phyloP scores from a whole-genome alignment of 2,329 filamentous ascomycete genomes.

The Scorias spongiosa region DNA sequence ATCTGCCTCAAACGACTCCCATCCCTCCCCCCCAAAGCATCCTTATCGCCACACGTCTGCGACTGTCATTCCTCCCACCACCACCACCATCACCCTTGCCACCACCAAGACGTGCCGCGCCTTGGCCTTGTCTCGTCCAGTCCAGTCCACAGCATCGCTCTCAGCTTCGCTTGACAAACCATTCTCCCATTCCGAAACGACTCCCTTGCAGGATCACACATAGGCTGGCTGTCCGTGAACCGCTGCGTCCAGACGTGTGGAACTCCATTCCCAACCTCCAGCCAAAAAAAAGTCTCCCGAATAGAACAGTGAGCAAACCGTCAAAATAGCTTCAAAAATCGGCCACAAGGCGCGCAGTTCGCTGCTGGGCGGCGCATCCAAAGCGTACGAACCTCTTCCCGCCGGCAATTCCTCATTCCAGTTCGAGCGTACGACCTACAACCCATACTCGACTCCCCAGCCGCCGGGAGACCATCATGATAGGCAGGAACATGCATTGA shows the following conservation, averaged over 20 bases:
- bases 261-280: too few species aligned
- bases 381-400: constrained; percentile 10
- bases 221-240: too few species aligned
- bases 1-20: too few species aligned
- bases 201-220: too few species aligned
- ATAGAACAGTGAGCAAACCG: constrained; percentile 5
- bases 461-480: constrained; percentile 33
- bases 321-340: constrained; percentile 33
- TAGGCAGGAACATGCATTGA: constrained; percentile 31
- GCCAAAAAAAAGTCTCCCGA: too few species aligned
- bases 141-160: too few species aligned
- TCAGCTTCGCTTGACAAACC: too few species aligned
- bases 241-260: too few species aligned
- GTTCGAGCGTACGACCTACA: constrained; percentile 7
- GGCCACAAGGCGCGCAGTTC: constrained; percentile 41
- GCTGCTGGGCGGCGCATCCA: constrained; percentile 38
- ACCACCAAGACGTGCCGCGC: neutral
- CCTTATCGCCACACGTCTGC: too few species aligned
- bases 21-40: too few species aligned
- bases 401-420: constrained; percentile 5
- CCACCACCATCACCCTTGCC: neutral
- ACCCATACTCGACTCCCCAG: constrained; percentile 19
- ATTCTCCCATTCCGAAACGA: too few species aligned
- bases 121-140: neutral
- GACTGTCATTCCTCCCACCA: neutral